These are phyloP conservation scores for Blastobotrys arbuscula DNA, from an alignment of 1,139 yeast species.

Conservation along the genomic window DNA sequence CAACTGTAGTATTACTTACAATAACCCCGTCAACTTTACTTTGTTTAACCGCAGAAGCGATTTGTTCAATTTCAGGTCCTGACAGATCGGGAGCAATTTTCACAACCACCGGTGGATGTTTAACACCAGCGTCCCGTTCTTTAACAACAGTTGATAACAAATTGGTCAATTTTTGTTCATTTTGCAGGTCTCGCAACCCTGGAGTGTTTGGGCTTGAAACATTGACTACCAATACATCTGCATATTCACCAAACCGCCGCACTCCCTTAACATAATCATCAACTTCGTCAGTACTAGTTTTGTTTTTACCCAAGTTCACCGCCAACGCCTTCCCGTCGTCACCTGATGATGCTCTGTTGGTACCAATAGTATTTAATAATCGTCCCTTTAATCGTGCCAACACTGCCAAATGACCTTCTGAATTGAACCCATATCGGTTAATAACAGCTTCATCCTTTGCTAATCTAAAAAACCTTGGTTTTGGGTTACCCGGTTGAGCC, in stretches of 20 bases:
- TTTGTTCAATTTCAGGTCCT: conserved; percentile 73
- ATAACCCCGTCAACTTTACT: conserved; percentile 88
- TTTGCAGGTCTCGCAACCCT: conserved; percentile 82
- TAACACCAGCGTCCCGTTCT: conserved; percentile 32
- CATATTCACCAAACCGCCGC: conserved; percentile 68
- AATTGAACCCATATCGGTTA: conserved; percentile 91
- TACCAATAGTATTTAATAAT: conserved; percentile 28
- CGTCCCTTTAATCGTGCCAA: conserved; percentile 60
- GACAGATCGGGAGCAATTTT: conserved; percentile 91
- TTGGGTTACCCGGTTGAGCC: conserved; percentile 91
- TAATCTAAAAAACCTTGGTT: conserved; percentile 83
- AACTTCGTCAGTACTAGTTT: conserved; percentile 74
- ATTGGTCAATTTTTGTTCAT: conserved; percentile 62
- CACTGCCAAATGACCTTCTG: conserved; percentile 78
- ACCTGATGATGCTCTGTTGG: conserved; percentile 39
- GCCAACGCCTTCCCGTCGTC: conserved; percentile 64
- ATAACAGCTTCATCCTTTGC: conserved; percentile 84
- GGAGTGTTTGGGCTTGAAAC: conserved; percentile 98
- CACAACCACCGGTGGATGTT: conserved; percentile 61
- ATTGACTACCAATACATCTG: conserved; percentile 84
- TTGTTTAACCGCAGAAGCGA: conserved; percentile 72
- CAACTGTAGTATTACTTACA: conserved; percentile 85
- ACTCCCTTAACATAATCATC: conserved; percentile 84
- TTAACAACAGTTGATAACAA: conserved; percentile 49
- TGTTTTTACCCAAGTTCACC: conserved; percentile 86